Evolutionary conservation across 2,329 filamentous ascomycete species (phyloP).

Genomic region (Neofusicoccum parvum): DNA sequence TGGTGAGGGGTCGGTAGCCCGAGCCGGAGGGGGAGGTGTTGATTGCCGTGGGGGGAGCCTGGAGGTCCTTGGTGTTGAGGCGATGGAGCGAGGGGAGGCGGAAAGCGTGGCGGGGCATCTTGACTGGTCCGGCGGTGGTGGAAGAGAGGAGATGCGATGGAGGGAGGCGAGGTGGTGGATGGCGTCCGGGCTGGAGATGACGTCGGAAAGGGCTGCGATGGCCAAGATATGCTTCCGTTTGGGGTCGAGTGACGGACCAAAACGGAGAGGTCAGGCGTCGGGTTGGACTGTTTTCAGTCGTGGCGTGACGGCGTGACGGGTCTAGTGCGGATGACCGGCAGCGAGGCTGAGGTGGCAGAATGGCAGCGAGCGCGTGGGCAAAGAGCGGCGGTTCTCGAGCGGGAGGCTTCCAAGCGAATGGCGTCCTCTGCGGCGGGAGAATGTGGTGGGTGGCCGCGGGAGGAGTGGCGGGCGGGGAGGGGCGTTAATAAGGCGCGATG

Average conservation of each 20-base stretch:
- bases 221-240: background rate
- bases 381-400: background rate
- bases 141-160: background rate
- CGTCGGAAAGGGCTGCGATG: background rate
- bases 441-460: constrained; percentile 39
- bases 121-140: background rate
- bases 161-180: background rate
- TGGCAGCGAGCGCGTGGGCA: background rate
- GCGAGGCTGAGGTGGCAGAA: background rate
- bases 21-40: background rate
- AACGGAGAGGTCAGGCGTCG: background rate
- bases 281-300: background rate
- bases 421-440: constrained; percentile 33
- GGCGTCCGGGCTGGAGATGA: background rate
- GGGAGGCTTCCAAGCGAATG: constrained; percentile 12
- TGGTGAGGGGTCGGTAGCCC: constrained; percentile 8
- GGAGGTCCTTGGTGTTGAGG: constrained; percentile 20
- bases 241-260: background rate
- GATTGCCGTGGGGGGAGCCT: background rate
- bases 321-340: constrained; percentile 1
- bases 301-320: constrained; percentile 13
- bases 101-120: constrained; percentile 17
- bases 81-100: constrained; percentile 20
- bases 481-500: constrained; percentile 17
- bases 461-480: background rate